Evolutionary conservation across 768 basidiomycete species (phyloP).

Genomic region (Pulveroboletus sp.): DNA sequence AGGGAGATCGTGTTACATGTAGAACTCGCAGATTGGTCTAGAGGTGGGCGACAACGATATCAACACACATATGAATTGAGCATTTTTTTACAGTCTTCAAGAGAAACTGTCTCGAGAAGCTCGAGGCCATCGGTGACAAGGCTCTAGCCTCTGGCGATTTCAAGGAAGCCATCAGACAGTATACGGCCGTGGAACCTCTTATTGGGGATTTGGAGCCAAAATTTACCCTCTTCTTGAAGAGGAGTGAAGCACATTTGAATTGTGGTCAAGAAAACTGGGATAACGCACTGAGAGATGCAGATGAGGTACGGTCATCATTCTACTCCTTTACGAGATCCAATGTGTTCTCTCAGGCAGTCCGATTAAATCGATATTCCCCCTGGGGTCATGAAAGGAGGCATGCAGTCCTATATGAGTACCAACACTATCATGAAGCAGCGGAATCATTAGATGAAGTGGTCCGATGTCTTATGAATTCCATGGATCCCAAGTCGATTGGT

Average conservation of each 20-base stretch:
- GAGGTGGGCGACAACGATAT: neutral
- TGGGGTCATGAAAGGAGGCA: constrained; percentile 18
- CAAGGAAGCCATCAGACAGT: constrained; percentile 11
- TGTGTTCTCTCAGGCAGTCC: constrained; percentile 9
- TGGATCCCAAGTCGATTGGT: constrained; percentile 6
- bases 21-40: constrained; percentile 14
- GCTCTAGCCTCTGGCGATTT: constrained; percentile 3
- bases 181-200: constrained; percentile 11
- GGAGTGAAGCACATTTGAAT: constrained; percentile 9
- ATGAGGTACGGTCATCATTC: constrained; percentile 4
- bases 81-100: constrained; percentile 1
- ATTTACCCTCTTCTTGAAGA: constrained; percentile 8
- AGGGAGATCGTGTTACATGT: constrained; percentile 12
- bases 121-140: constrained; percentile 7
- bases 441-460: constrained; percentile 12
- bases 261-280: neutral
- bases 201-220: constrained; percentile 1
- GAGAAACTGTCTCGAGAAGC: constrained; percentile 6
- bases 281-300: constrained; percentile 11
- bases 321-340: neutral
- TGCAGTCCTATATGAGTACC: neutral
- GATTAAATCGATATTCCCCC: constrained; percentile 9
- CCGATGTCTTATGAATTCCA: neutral
- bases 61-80: too few species aligned
- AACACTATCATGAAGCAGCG: constrained; percentile 12